Evolutionary conservation across 1,284 basidiomycete genomes (phyloP).

Genomic region (Thecaphora thlaspeos): DNA sequence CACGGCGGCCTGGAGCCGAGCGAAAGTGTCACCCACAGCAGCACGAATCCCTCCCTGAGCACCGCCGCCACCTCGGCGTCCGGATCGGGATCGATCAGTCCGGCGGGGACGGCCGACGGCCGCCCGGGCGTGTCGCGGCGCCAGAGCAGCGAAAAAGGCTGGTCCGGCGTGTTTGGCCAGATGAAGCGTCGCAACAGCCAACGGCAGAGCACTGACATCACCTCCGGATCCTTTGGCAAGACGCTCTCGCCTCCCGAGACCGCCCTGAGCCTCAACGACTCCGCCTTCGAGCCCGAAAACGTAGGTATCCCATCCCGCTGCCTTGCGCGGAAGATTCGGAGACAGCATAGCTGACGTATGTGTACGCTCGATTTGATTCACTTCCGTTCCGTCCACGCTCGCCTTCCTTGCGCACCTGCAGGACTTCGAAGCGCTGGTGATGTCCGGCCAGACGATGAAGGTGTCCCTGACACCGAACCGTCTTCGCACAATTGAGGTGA

Average conservation of each 20-base stretch:
- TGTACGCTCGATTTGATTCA: too few species aligned
- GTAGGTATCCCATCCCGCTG: too few species aligned
- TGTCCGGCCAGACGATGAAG: constrained; percentile 59
- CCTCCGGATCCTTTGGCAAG: constrained; percentile 9
- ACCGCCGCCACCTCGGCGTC: too few species aligned
- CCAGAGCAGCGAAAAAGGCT: constrained; percentile 29
- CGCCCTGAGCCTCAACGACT: constrained; percentile 1
- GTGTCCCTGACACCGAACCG: constrained; percentile 79
- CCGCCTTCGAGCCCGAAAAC: constrained; percentile 27
- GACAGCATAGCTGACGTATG: too few species aligned
- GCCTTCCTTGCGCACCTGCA: background rate
- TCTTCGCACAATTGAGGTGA: constrained; percentile 46
- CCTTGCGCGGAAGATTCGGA: too few species aligned
- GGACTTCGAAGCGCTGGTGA: constrained; percentile 50
- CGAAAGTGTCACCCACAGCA: too few species aligned
- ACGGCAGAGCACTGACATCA: constrained; percentile 31
- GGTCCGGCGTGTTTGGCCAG: constrained; percentile 32
- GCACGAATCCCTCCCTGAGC: too few species aligned
- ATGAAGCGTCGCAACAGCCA: constrained; percentile 45
- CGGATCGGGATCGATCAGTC: too few species aligned
- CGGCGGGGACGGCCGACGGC: too few species aligned
- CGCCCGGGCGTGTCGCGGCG: constrained; percentile 2
- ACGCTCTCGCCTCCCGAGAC: constrained; percentile 3
- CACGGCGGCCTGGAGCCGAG: too few species aligned
- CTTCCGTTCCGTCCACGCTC: too few species aligned